A percentile compares a stretch with the other conserved stretches of the same genome.
Conservation (phyloP, 2,329 filamentous ascomycete genomes). For the Daldinia eschscholtzii region DNA sequence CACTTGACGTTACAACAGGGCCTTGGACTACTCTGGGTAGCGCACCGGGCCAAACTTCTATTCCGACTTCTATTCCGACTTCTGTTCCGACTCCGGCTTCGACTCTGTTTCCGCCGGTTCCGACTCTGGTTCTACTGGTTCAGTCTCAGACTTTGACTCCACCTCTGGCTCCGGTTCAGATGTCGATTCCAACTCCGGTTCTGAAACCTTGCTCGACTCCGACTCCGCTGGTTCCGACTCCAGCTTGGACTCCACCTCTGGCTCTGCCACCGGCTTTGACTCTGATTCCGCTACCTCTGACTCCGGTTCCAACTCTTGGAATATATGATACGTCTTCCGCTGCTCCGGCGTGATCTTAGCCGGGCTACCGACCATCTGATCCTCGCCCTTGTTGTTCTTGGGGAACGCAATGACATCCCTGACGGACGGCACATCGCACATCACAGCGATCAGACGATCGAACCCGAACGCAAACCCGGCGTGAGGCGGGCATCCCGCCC, state of each 20-base stretch:
- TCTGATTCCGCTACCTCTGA: neutral
- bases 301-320: constrained; percentile 10
- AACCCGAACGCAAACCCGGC: constrained; percentile 94
- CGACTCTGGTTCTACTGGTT: neutral
- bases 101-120: neutral
- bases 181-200: neutral
- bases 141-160: neutral
- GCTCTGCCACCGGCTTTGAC: no score
- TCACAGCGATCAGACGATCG: constrained; percentile 84
- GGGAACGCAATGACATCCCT: constrained; percentile 97
- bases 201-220: no score
- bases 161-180: no score
- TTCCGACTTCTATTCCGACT: neutral
- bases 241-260: neutral
- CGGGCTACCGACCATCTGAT: constrained; percentile 84
- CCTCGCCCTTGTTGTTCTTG: constrained; percentile 91
- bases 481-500: constrained; percentile 91
- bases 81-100: neutral
- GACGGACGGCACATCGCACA: constrained; percentile 82
- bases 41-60: no score
- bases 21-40: neutral
- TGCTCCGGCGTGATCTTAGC: constrained; percentile 44
- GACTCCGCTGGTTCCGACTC: neutral
- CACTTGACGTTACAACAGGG: neutral
- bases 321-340: constrained; percentile 46